Percentiles rank a stretch among this genome's conserved stretches.
Conservation (phyloP, 225 moss, liverwort and hornwort genomes). For the Pseudoscleropodium purum region DNA sequence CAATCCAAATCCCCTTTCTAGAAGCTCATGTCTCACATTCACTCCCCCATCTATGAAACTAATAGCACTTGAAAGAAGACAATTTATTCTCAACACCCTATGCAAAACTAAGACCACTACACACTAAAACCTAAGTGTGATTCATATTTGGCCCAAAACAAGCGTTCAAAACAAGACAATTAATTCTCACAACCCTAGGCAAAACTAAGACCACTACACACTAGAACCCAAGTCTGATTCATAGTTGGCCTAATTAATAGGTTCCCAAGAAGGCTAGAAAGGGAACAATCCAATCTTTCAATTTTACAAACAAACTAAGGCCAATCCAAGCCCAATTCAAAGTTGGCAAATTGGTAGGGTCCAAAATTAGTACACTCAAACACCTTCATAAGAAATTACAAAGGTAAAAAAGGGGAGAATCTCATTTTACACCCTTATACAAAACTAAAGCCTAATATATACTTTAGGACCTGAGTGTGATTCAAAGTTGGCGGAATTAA, state of each 20-base stretch:
- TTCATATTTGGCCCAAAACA: background rate
- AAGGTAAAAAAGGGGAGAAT: background rate
- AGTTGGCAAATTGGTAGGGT: background rate
- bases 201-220: background rate
- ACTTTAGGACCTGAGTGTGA: fast-evolving
- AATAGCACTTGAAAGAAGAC: no score
- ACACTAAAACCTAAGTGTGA: background rate
- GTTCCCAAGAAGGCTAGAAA: background rate
- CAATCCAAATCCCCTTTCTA: background rate
- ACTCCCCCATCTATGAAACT: background rate
- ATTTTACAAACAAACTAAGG: background rate
- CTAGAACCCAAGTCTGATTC: background rate
- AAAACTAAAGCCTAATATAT: background rate
- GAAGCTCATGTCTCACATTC: background rate
- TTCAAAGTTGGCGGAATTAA: background rate
- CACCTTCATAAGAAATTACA: background rate
- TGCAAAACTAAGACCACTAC: background rate
- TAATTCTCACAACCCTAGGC: no score
- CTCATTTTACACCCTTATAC: background rate
- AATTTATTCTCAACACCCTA: no score
- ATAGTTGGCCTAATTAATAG: background rate
- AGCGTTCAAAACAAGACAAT: no score
- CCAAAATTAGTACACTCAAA: background rate
- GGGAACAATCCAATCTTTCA: background rate
- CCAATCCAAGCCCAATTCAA: no score